A percentile compares a stretch with the other conserved stretches of the same genome.
Evolutionary conservation across 2,329 filamentous ascomycete species (phyloP).

Genomic region (Clonostachys rhizophaga): DNA sequence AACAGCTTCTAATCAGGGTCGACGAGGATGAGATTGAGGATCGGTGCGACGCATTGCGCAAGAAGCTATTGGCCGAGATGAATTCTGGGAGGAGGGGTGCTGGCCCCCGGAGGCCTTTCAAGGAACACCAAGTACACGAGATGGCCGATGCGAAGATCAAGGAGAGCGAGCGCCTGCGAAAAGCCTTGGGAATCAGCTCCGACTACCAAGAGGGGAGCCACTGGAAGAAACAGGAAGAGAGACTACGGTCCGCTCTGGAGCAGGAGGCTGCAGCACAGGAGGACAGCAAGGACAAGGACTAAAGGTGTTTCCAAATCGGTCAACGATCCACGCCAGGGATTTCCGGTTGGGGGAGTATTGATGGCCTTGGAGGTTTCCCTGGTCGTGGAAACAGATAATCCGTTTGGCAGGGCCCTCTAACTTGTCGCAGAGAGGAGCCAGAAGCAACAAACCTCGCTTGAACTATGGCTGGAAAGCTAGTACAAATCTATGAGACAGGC

Average conservation of each 20-base stretch:
- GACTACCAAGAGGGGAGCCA: constrained; percentile 84
- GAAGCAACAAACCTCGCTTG: too few species aligned
- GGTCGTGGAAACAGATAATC: too few species aligned
- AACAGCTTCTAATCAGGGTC: constrained; percentile 40
- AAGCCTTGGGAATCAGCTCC: constrained; percentile 80
- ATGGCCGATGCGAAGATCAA: constrained; percentile 93
- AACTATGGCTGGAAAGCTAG: too few species aligned
- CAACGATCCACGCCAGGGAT: too few species aligned
- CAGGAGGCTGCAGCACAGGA: constrained; percentile 23
- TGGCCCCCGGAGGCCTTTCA: constrained; percentile 54
- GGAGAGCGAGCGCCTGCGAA: constrained; percentile 85
- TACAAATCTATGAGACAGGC: too few species aligned
- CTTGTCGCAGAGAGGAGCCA: too few species aligned
- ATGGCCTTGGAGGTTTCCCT: too few species aligned
- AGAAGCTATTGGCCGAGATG: constrained; percentile 32
- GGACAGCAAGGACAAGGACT: constrained; percentile 12
- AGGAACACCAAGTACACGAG: constrained; percentile 93
- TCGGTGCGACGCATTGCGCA: constrained; percentile 33
- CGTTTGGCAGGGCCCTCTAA: too few species aligned
- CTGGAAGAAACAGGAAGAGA: constrained; percentile 80
- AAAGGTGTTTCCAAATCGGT: neutral
- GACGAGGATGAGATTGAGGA: constrained; percentile 90
- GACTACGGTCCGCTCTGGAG: constrained; percentile 40
- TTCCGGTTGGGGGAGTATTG: too few species aligned
- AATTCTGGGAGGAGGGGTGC: constrained; percentile 21